Base-by-base conservation (phyloP, 306 rosid genomes). In the Quercus parvula region DNA sequence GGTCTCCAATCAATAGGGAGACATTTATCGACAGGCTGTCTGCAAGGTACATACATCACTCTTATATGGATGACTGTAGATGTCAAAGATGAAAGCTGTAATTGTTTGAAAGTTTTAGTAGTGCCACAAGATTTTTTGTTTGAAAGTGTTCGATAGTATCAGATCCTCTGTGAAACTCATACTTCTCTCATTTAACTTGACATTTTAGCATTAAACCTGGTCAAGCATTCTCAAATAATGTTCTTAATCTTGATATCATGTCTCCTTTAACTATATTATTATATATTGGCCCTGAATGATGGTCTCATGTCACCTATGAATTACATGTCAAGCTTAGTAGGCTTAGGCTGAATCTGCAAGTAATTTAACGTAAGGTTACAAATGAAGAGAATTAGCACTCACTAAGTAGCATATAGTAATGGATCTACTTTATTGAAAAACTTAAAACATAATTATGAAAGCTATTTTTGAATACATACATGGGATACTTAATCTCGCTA, bases 1-100 rank as follows among this genome's bases (percentile, higher is more conserved):
- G 98, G 99, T 90, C 41, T 89, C 99, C 99, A 13, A 81, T 95
- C 84, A 79, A 88, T 31, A 88, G 99, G 86, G 86, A 84, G 11
- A 87, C 99, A 80, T 91, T 63, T 64, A 76, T 73, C 49, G 98
- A 91, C 81, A 81, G 77, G 70, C 91, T 95, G 15, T 88, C 99
- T 1, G 98, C 97, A 81, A 95, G 99, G 99, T 94, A 86, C 71
- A 64, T 49, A 58, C 76, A 31, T 30, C 15, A 30, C 70, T 64
- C 70, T 28, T 28, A 64, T 30, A 28, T 41, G 8, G 18, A 30
- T 15, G 18, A n/a, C 6, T 30, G 41, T 30, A 6, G 38, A 27
- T 62, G 38, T 27, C 68, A 62, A 62, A 62, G 35, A 27, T 27
- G 35, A 17, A 1, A 13, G 38, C 38, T 62, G 15, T 62, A 62